These are phyloP conservation scores for Phytophthora sansomeana DNA, from an alignment of 352 stramenopile genomes.

Conservation along the genomic window DNA sequence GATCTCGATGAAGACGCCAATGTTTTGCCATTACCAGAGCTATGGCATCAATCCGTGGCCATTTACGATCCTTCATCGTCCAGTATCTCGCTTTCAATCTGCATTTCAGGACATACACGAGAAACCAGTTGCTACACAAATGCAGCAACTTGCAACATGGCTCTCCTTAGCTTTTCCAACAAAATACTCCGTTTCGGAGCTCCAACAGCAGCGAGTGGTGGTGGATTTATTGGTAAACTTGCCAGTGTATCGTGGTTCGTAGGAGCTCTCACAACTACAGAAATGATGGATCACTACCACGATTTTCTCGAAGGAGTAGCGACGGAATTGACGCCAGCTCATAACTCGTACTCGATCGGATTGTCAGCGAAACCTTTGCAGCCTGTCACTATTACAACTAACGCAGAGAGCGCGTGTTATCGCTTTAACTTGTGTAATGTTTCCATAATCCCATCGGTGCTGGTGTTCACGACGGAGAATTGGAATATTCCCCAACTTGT, in stretches of 20 bases:
- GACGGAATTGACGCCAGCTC: slow-evolving; percentile 29
- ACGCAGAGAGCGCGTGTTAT: slow-evolving; percentile 67
- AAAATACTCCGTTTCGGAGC: slow-evolving; percentile 41
- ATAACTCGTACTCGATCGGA: slow-evolving; percentile 65
- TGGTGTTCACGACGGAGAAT: slow-evolving; percentile 55
- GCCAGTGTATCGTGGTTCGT: slow-evolving; percentile 70
- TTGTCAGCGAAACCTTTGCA: slow-evolving; percentile 55
- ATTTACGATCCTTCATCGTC: slow-evolving; percentile 62
- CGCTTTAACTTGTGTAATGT: slow-evolving; percentile 81
- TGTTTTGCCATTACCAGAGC: slow-evolving; percentile 16
- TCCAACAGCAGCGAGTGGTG: slow-evolving; percentile 3
- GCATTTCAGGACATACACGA: slow-evolving; percentile 19
- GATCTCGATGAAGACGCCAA: slow-evolving; percentile 12
- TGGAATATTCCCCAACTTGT: slow-evolving; percentile 51
- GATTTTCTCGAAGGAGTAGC: slow-evolving; percentile 53
- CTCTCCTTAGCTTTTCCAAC: slow-evolving; percentile 41
- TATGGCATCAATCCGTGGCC: slow-evolving; percentile 66
- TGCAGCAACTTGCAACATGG: slow-evolving; percentile 43
- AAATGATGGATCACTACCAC: slow-evolving; percentile 75
- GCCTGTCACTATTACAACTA: slow-evolving; percentile 57
- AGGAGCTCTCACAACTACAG: slow-evolving; percentile 36
- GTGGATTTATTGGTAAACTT: slow-evolving; percentile 51
- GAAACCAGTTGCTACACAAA: slow-evolving; percentile 15
- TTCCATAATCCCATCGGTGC: slow-evolving; percentile 43
- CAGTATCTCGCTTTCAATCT: slow-evolving; percentile 50